Percentiles rank a stretch among this genome's conserved stretches.
Conservation (phyloP, 306 rosid species). For the Cucumis hystrix region DNA sequence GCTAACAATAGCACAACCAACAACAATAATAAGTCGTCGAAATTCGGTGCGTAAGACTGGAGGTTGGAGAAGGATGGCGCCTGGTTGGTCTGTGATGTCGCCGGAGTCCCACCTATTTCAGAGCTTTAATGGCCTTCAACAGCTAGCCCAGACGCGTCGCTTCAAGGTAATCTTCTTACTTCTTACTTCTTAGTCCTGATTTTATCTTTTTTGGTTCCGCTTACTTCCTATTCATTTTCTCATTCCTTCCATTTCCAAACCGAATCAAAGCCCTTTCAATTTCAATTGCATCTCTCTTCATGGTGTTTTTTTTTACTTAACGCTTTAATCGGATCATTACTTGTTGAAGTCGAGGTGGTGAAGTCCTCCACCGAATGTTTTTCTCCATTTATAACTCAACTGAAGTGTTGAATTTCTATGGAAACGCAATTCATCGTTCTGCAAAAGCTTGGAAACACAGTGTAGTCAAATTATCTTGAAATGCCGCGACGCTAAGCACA, state of each 20-base stretch:
- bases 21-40: too few species aligned
- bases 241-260: neutral
- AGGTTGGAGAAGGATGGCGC: conserved; percentile 16
- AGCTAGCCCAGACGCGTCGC: conserved; percentile 51
- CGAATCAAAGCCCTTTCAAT: neutral
- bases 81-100: conserved; percentile 37
- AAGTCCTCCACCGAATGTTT: neutral
- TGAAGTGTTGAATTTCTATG: neutral
- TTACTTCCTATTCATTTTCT: neutral
- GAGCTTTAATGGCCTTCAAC: conserved; percentile 50
- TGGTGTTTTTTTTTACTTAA: neutral
- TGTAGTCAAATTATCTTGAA: neutral
- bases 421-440: neutral
- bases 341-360: neutral
- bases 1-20: too few species aligned
- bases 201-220: neutral
- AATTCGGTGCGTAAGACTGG: neutral
- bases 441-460: neutral
- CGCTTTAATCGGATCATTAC: neutral
- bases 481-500: neutral
- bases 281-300: neutral
- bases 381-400: neutral
- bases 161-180: conserved; percentile 34
- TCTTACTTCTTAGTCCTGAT: neutral
- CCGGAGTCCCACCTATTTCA: conserved; percentile 27